Percentiles rank a stretch among this genome's conserved stretches.
Evolutionary conservation across 2,329 filamentous ascomycete genomes (phyloP).

Genomic region (Xylariaceae sp.): DNA sequence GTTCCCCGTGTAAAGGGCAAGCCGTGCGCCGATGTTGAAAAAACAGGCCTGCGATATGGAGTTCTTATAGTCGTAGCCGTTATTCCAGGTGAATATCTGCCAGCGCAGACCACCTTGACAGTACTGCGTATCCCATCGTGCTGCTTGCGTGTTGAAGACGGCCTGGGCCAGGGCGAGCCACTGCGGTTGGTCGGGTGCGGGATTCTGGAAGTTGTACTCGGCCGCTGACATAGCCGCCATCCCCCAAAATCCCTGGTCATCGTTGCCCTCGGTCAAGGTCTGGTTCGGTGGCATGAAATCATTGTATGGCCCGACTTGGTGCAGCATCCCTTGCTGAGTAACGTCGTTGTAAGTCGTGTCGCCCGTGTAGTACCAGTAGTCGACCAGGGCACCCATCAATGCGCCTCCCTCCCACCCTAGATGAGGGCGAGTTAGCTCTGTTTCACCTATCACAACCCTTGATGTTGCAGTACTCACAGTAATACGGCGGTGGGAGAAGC

Average conservation of each 20-base stretch:
- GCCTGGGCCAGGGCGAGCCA: slow-evolving; percentile 71
- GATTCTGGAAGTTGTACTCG: slow-evolving; percentile 62
- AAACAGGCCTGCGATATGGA: slow-evolving; percentile 59
- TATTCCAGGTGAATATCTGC: slow-evolving; percentile 82
- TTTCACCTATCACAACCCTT: neutral
- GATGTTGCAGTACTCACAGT: slow-evolving; percentile 39
- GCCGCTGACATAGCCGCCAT: slow-evolving; percentile 65
- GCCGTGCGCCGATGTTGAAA: slow-evolving; percentile 59
- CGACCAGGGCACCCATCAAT: slow-evolving; percentile 65
- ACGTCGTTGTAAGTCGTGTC: slow-evolving; percentile 67
- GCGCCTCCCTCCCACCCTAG: slow-evolving; percentile 69
- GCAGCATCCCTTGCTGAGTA: slow-evolving; percentile 62
- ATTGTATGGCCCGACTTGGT: slow-evolving; percentile 65
- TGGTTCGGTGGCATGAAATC: slow-evolving; percentile 77
- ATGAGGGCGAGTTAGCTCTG: neutral
- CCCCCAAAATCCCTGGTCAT: slow-evolving; percentile 72
- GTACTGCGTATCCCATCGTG: slow-evolving; percentile 62
- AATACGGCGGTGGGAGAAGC: slow-evolving; percentile 49
- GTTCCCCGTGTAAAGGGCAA: slow-evolving; percentile 74
- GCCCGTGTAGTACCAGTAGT: slow-evolving; percentile 81
- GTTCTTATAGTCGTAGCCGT: slow-evolving; percentile 74
- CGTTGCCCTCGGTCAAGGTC: slow-evolving; percentile 64
- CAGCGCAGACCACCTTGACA: slow-evolving; percentile 75
- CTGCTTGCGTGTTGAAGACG: slow-evolving; percentile 73
- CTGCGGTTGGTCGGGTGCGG: slow-evolving; percentile 50